Evolutionary conservation across 306 rosid species (phyloP), one percentile per base, ranked within the genome.

Genomic region (Carpinus viminea): DNA sequence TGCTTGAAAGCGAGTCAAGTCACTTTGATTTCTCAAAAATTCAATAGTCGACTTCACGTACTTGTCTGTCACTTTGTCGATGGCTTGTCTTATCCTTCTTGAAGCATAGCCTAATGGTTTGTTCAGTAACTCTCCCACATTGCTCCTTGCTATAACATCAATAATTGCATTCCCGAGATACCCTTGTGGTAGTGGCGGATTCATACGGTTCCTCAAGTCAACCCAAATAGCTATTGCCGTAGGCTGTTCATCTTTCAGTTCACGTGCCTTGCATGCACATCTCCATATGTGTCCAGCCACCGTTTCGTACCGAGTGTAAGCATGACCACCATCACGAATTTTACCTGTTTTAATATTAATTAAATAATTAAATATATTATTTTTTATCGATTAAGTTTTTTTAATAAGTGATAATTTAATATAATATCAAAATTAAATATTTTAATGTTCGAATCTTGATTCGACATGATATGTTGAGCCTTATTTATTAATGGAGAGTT

Each of bases 81-180:
- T 73, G 0, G 88, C 89, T 34, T 81, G 91, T 74, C 90, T 83
- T 68, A 93, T 74, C 47, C 83, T 86, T 18, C 91, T 82, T 0
- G 92, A 70, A 0, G 88, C 96, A 8, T 79, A 87, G 36, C 96
- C 86, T 28, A 91, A 61, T 0, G 96, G 89, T 59, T 84, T 88
- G 3, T 83, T 34, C 8, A 83, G 52, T 75, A 91, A 36, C 12
- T 93, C 98, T 0, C 91, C 98, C 0, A 89, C 76, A 1, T 74
- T 3, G 51, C 91, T 71, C 0, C 78, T 75, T 0, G 94, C 92
- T 2, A 84, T 68, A 18, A 85, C 84, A 21, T 84, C 87, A n/a
- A 93, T 57, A 0, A 84, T 72, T 1, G 94, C 91, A 18, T 89
- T 91, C 4, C 98, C 96, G 0, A 86, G 81, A 52, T 85, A 93